Evolutionary conservation across 768 basidiomycete species (phyloP).

Genomic region (Suillus bovinus): DNA sequence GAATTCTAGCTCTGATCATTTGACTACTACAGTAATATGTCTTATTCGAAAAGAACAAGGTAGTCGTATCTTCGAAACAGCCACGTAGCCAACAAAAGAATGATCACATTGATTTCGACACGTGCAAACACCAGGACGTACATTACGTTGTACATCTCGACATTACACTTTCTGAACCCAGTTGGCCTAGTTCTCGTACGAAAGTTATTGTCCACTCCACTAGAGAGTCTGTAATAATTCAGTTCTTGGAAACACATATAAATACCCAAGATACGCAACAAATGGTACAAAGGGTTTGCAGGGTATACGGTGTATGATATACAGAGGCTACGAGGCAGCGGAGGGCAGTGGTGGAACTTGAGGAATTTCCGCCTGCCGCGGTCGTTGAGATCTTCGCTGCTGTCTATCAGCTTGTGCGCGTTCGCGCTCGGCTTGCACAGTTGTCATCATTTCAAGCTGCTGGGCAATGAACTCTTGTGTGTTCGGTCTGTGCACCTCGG

Average conservation of each 20-base stretch:
- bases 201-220: background rate
- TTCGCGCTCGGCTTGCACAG: slow-evolving; percentile 84
- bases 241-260: background rate
- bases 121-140: background rate
- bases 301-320: slow-evolving; percentile 28
- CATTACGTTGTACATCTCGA: background rate
- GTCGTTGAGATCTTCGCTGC: slow-evolving; percentile 59
- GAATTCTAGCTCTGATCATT: background rate
- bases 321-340: slow-evolving; percentile 13
- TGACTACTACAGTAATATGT: background rate
- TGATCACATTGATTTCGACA: background rate
- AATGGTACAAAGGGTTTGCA: slow-evolving; percentile 7
- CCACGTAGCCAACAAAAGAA: background rate
- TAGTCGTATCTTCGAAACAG: background rate
- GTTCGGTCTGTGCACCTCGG: slow-evolving; percentile 50
- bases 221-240: background rate
- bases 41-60: background rate
- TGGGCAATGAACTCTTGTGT: slow-evolving; percentile 88
- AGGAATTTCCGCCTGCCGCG: slow-evolving; percentile 34
- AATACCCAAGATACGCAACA: slow-evolving; percentile 9
- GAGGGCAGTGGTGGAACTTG: slow-evolving; percentile 33
- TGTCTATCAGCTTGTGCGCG: slow-evolving; percentile 62
- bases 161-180: background rate
- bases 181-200: background rate
- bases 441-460: slow-evolving; percentile 78